These are phyloP conservation scores for Pluteus cervinus DNA, from an alignment of 768 basidiomycete genomes.

Conservation along the genomic window DNA sequence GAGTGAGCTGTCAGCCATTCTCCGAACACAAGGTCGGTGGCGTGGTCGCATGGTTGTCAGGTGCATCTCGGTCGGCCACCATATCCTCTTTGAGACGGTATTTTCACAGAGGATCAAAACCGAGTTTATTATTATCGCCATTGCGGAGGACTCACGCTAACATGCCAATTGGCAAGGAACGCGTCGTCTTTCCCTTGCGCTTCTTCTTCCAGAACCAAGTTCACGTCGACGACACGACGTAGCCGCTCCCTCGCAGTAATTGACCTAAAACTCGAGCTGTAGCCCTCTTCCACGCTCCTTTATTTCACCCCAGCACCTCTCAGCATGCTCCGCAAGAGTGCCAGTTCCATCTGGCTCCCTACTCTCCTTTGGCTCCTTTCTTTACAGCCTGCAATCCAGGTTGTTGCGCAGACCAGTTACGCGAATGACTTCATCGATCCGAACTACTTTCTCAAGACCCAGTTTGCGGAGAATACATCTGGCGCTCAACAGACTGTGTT, in stretches of 20 bases:
- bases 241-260: background rate
- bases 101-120: no score
- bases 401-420: constrained; percentile 32
- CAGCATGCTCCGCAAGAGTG: background rate
- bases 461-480: constrained; percentile 34
- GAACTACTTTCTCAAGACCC: constrained; percentile 34
- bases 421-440: constrained; percentile 55
- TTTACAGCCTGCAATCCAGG: constrained; percentile 9
- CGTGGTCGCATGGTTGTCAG: no score
- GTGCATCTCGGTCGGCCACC: background rate
- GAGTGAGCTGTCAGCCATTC: no score
- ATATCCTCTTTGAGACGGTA: constrained; percentile 8
- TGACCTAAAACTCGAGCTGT: background rate
- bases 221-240: background rate
- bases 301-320: constrained; percentile 5
- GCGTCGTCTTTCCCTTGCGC: constrained; percentile 1
- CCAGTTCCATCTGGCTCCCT: constrained; percentile 17
- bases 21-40: no score
- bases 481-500: constrained; percentile 42
- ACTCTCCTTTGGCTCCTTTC: constrained; percentile 15
- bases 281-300: background rate
- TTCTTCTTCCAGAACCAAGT: background rate
- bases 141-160: no score
- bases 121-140: no score
- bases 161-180: no score